A percentile compares a stretch with the other conserved stretches of the same genome.
Conservation (phyloP, 139 green algal species). For the Chlamydomonas asymmetrica region DNA sequence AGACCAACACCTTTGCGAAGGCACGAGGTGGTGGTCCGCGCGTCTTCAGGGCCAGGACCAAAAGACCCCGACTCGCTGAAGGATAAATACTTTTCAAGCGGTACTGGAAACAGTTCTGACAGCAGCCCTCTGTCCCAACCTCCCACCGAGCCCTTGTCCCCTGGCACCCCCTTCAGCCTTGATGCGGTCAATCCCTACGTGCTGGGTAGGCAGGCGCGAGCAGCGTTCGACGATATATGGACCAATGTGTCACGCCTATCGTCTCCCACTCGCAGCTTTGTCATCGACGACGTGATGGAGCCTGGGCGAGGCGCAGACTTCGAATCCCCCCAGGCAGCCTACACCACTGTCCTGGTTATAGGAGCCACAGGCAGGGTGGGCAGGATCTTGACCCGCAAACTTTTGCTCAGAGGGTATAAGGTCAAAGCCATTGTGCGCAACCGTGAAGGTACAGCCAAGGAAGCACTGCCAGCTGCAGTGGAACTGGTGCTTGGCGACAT, state of each 20-base stretch:
- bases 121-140: no score
- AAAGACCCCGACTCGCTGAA: no score
- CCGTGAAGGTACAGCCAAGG: slow-evolving; percentile 25
- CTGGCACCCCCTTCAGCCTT: no score
- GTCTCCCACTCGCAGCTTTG: slow-evolving; percentile 36
- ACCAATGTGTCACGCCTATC: slow-evolving; percentile 52
- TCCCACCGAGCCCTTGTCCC: no score
- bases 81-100: no score
- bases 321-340: slow-evolving; percentile 64
- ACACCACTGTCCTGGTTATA: slow-evolving; percentile 92
- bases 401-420: slow-evolving; percentile 95
- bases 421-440: slow-evolving; percentile 77
- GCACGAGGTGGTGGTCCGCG: no score
- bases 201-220: slow-evolving; percentile 74
- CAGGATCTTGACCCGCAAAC: slow-evolving; percentile 90
- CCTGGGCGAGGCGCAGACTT: slow-evolving; percentile 56
- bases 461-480: slow-evolving; percentile 75
- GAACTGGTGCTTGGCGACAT: slow-evolving; percentile 88
- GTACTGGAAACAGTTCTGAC: no score
- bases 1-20: no score
- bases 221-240: slow-evolving; percentile 88
- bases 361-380: slow-evolving; percentile 92
- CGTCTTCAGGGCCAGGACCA: no score
- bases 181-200: slow-evolving; percentile 75
- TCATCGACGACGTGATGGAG: slow-evolving; percentile 34